Percentiles rank a stretch among this genome's conserved stretches.
Conservation (phyloP, 257 asterid species). For the Thymus mandschuricus region DNA sequence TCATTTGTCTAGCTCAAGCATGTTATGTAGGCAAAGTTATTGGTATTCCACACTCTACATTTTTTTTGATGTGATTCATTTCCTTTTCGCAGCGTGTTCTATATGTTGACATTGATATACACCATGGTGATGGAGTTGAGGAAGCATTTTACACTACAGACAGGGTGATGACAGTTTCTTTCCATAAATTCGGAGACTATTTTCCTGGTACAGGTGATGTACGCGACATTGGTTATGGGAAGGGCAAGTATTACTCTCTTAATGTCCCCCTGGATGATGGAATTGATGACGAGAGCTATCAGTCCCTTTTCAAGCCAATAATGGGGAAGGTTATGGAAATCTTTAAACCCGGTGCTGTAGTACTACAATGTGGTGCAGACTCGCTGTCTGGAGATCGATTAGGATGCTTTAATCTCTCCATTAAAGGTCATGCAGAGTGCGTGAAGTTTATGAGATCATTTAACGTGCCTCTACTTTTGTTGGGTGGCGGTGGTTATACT, state of each 20-base stretch:
- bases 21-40: no score
- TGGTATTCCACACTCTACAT: no score
- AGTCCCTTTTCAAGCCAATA: constrained; percentile 61
- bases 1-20: neutral
- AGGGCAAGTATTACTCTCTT: constrained; percentile 66
- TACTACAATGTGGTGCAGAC: constrained; percentile 72
- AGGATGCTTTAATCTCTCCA: constrained; percentile 68
- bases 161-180: constrained; percentile 73
- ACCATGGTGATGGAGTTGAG: constrained; percentile 73
- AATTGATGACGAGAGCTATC: constrained; percentile 66
- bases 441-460: constrained; percentile 65
- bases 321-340: constrained; percentile 69
- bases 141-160: constrained; percentile 73
- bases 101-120: constrained; percentile 66
- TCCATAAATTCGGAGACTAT: constrained; percentile 69
- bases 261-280: constrained; percentile 72
- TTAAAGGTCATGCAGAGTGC: constrained; percentile 70
- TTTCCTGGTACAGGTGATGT: constrained; percentile 72
- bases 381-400: constrained; percentile 67
- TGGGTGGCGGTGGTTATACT: constrained; percentile 75
- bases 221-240: constrained; percentile 62
- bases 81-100: constrained; percentile 56
- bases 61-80: neutral
- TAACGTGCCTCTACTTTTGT: constrained; percentile 59
- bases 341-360: constrained; percentile 64